A percentile compares a stretch with the other conserved stretches of the same genome.
These are phyloP conservation scores for Paraphoma sp. DNA, from an alignment of 2,329 filamentous ascomycete species.

Conservation along the genomic window DNA sequence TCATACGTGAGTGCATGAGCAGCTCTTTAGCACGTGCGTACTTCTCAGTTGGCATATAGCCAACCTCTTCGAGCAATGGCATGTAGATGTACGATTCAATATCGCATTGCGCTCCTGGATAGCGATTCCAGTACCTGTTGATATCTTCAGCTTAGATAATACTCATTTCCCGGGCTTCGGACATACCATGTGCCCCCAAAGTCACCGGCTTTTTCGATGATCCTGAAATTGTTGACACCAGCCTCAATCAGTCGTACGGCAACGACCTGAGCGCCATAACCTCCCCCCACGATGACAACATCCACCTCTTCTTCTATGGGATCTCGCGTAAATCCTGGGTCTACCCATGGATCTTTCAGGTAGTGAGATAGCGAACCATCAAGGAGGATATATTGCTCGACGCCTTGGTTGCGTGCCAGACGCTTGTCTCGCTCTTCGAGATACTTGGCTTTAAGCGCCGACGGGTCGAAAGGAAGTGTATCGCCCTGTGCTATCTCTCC, in stretches of 20 bases:
- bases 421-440: conserved; percentile 37
- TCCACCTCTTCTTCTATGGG: conserved; percentile 35
- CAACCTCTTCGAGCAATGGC: conserved; percentile 34
- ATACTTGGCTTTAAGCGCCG: conserved; percentile 35
- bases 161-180: conserved; percentile 36
- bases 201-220: conserved; percentile 53
- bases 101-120: conserved; percentile 34
- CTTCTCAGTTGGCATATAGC: conserved; percentile 61
- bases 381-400: conserved; percentile 36
- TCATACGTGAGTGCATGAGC: conserved; percentile 53
- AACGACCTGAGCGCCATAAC: conserved; percentile 53
- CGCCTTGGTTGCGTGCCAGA: conserved; percentile 28
- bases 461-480: conserved; percentile 31
- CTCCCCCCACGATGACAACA: conserved; percentile 52
- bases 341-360: conserved; percentile 37
- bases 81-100: conserved; percentile 41
- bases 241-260: conserved; percentile 46
- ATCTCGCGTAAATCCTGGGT: conserved; percentile 31
- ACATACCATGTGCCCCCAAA: conserved; percentile 56
- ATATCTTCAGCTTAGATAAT: background rate
- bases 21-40: conserved; percentile 57
- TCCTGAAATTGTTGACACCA: conserved; percentile 42
- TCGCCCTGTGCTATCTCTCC: conserved; percentile 20
- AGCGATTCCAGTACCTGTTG: conserved; percentile 52
- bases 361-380: conserved; percentile 33